These are phyloP conservation scores for Cyphellophora attinorum DNA, from an alignment of 2,329 filamentous ascomycete genomes.

Conservation along the genomic window DNA sequence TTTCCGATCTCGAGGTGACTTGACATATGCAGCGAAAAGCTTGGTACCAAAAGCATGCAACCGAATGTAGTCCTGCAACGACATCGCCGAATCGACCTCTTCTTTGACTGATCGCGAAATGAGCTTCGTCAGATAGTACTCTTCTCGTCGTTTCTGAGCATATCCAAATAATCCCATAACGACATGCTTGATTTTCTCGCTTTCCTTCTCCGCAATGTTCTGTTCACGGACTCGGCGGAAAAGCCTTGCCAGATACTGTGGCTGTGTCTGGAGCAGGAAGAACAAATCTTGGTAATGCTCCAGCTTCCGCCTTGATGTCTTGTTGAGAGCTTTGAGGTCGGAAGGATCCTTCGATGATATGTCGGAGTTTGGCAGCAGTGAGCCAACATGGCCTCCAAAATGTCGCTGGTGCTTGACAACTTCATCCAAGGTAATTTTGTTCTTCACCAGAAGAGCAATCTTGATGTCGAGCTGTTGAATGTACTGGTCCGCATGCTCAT, in stretches of 20 bases:
- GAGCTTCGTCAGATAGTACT: conserved; percentile 90
- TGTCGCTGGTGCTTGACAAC: conserved; percentile 95
- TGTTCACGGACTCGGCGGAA: conserved; percentile 78
- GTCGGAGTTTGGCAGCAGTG: conserved; percentile 75
- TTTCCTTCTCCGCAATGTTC: conserved; percentile 80
- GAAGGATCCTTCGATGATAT: conserved; percentile 86
- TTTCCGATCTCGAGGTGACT: conserved; percentile 84
- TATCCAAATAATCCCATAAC: conserved; percentile 97
- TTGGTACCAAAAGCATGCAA: conserved; percentile 92
- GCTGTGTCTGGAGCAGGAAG: conserved; percentile 93
- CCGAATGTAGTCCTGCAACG: conserved; percentile 74
- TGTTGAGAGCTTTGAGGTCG: conserved; percentile 94
- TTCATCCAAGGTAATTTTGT: conserved; percentile 98
- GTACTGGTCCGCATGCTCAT: conserved; percentile 94
- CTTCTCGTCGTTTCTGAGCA: conserved; percentile 90
- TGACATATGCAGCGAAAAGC: conserved; percentile 75
- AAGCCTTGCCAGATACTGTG: conserved; percentile 81
- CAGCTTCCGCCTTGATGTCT: conserved; percentile 87
- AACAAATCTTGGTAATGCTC: conserved; percentile 97
- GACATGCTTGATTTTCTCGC: conserved; percentile 81
- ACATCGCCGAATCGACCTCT: conserved; percentile 65
- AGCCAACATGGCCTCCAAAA: conserved; percentile 81
- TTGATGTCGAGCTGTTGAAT: conserved; percentile 98
- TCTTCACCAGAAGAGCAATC: conserved; percentile 95
- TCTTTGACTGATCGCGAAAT: conserved; percentile 74